A percentile compares a stretch with the other conserved stretches of the same genome.
These are phyloP conservation scores for Hypomontagnella monticulosa DNA, from an alignment of 495 filamentous ascomycete species.

Conservation along the genomic window DNA sequence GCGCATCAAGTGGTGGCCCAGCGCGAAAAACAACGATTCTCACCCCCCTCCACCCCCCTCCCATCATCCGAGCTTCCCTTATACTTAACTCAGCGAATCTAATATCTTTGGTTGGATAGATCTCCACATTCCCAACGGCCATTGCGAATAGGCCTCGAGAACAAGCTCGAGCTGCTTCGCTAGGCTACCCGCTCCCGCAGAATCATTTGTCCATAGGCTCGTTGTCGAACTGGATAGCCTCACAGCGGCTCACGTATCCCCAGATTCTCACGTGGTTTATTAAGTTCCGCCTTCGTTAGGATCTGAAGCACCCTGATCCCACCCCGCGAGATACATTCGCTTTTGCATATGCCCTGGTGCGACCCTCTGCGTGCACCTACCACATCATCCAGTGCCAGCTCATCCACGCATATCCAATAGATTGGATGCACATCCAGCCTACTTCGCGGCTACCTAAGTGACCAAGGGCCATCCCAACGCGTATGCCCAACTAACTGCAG, in stretches of 20 bases:
- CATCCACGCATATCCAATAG: slow-evolving; percentile 67
- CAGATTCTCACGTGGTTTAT: slow-evolving; percentile 58
- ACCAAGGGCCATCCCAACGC: slow-evolving; percentile 53
- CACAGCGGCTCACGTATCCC: slow-evolving; percentile 44
- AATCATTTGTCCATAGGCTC: slow-evolving; percentile 31
- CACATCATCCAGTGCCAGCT: slow-evolving; percentile 64
- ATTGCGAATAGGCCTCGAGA: slow-evolving; percentile 45
- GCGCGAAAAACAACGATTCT: slow-evolving; percentile 55
- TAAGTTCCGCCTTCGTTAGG: slow-evolving; percentile 47
- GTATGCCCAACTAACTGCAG: slow-evolving; percentile 55
- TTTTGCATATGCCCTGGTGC: slow-evolving; percentile 68
- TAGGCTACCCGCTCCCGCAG: slow-evolving; percentile 47
- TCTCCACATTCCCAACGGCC: slow-evolving; percentile 45
- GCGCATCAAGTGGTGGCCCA: slow-evolving; percentile 63
- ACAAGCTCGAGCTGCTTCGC: slow-evolving; percentile 51
- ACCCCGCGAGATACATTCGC: slow-evolving; percentile 64
- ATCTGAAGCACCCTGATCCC: slow-evolving; percentile 57
- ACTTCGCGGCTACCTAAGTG: slow-evolving; percentile 60
- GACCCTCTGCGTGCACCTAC: slow-evolving; percentile 62
- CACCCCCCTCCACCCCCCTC: slow-evolving; percentile 51
- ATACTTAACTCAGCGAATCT: slow-evolving; percentile 54
- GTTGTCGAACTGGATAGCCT: slow-evolving; percentile 43
- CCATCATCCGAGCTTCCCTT: slow-evolving; percentile 51
- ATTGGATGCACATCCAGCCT: slow-evolving; percentile 63
- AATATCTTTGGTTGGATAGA: slow-evolving; percentile 61